phyloP scores from a whole-genome alignment of 805 yeast species.

The Candida xiaguanensis region DNA sequence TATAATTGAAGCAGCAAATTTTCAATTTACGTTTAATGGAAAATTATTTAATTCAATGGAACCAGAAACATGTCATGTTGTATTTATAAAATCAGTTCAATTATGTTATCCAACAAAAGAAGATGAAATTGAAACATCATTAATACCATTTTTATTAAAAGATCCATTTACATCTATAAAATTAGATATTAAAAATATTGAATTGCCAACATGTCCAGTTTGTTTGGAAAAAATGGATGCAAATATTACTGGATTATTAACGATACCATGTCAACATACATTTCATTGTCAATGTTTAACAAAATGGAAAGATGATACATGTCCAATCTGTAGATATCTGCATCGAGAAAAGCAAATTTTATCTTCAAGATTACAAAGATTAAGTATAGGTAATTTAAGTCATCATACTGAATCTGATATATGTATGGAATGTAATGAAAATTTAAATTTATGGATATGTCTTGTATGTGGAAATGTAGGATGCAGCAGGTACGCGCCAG shows the following conservation, averaged over 20 bases:
- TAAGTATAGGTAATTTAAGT: neutral
- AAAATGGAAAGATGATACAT: slow-evolving; percentile 85
- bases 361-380: neutral
- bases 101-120: slow-evolving; percentile 23
- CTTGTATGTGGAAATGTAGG: slow-evolving; percentile 89
- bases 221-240: slow-evolving; percentile 88
- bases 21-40: slow-evolving; percentile 67
- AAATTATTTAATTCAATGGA: slow-evolving; percentile 81
- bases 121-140: slow-evolving; percentile 15
- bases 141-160: slow-evolving; percentile 63
- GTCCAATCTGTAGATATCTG: slow-evolving; percentile 88
- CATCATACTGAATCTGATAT: slow-evolving; percentile 15
- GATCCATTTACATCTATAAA: slow-evolving; percentile 62
- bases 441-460: slow-evolving; percentile 80
- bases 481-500: slow-evolving; percentile 78
- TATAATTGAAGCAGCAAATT: slow-evolving; percentile 52
- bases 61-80: slow-evolving; percentile 78
- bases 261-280: slow-evolving; percentile 91
- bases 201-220: slow-evolving; percentile 90
- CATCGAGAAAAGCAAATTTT: slow-evolving; percentile 21
- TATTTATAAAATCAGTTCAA: slow-evolving; percentile 60
- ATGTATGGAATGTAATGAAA: slow-evolving; percentile 57
- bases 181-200: slow-evolving; percentile 27
- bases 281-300: slow-evolving; percentile 86
- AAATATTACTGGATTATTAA: slow-evolving; percentile 71